A percentile compares a stretch with the other conserved stretches of the same genome.
Conservation (phyloP, 108 stramenopile species). For the Licmophora abbreviata region DNA sequence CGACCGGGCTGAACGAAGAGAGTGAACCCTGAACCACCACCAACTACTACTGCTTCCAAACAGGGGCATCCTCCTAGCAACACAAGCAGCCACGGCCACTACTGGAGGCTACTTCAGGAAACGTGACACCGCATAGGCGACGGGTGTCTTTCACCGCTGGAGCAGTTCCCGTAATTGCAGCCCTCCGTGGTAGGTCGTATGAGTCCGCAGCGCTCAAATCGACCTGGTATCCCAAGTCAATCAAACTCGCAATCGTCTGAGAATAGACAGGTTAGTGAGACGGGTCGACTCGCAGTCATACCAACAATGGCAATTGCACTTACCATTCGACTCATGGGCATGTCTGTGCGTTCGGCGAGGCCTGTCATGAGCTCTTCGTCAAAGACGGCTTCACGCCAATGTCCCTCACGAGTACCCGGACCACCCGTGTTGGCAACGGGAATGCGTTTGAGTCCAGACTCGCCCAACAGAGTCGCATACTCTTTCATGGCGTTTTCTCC, state of each 20-base stretch:
- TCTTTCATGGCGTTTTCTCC: slow-evolving; percentile 1
- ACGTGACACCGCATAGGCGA: no score
- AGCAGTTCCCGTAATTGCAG: not conserved
- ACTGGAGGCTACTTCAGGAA: no score
- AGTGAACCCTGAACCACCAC: no score
- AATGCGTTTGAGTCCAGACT: not conserved
- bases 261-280: no score
- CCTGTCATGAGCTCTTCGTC: slow-evolving; percentile 34
- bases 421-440: slow-evolving; percentile 22
- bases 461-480: not conserved
- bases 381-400: slow-evolving; percentile 31
- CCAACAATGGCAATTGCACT: no score
- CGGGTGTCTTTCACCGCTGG: no score
- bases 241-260: slow-evolving; percentile 21
- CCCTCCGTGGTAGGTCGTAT: slow-evolving; percentile 1
- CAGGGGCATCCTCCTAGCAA: no score
- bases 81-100: no score
- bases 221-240: slow-evolving; percentile 23
- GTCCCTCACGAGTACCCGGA: slow-evolving; percentile 15
- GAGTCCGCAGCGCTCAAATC: slow-evolving; percentile 15
- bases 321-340: slow-evolving; percentile 16
- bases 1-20: no score
- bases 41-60: no score
- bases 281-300: no score
- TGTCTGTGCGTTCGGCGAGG: not conserved